Evolutionary conservation across 2,329 filamentous ascomycete species (phyloP).

Genomic region (Neocatenulostroma microsporum): DNA sequence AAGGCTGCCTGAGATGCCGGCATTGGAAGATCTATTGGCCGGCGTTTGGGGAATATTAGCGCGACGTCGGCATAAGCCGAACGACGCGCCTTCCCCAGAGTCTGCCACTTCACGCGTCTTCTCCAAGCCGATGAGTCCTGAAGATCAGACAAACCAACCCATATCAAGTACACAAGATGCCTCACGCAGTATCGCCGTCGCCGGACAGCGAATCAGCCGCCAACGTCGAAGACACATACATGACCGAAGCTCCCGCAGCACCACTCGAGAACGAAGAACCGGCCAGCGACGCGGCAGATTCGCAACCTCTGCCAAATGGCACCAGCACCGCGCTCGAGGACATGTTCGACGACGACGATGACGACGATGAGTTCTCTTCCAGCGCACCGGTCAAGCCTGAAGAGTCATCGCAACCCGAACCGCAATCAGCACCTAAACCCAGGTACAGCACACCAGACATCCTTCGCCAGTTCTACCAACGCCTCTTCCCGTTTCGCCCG

Average conservation of each 20-base stretch:
- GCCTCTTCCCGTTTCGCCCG: slow-evolving; percentile 87
- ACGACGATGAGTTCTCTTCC: slow-evolving; percentile 52
- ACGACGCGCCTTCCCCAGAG: too few relatives aligned
- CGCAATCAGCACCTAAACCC: slow-evolving; percentile 24
- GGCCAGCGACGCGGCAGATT: slow-evolving; percentile 11
- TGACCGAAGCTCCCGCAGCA: slow-evolving; percentile 25
- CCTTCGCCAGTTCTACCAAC: slow-evolving; percentile 90
- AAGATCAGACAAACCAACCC: slow-evolving; percentile 2
- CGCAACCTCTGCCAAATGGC: slow-evolving; percentile 8
- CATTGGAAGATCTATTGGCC: too few relatives aligned
- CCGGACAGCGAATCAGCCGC: slow-evolving; percentile 18
- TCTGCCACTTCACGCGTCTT: slow-evolving; percentile 8
- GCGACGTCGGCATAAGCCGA: too few relatives aligned
- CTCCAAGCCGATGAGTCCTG: too few relatives aligned
- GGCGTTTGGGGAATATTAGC: too few relatives aligned
- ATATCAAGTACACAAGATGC: slow-evolving; percentile 35
- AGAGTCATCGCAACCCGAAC: slow-evolving; percentile 30
- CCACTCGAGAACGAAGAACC: slow-evolving; percentile 14
- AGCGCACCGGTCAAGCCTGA: slow-evolving; percentile 43
- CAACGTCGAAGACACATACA: slow-evolving; percentile 26
- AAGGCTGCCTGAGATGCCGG: too few relatives aligned
- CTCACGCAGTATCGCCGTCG: slow-evolving; percentile 38
- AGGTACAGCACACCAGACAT: slow-evolving; percentile 64
- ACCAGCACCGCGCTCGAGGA: slow-evolving; percentile 41
- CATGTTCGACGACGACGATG: slow-evolving; percentile 52